Evolutionary conservation across 2,329 filamentous ascomycete species (phyloP).

Genomic region (Cladophialophora exuberans): DNA sequence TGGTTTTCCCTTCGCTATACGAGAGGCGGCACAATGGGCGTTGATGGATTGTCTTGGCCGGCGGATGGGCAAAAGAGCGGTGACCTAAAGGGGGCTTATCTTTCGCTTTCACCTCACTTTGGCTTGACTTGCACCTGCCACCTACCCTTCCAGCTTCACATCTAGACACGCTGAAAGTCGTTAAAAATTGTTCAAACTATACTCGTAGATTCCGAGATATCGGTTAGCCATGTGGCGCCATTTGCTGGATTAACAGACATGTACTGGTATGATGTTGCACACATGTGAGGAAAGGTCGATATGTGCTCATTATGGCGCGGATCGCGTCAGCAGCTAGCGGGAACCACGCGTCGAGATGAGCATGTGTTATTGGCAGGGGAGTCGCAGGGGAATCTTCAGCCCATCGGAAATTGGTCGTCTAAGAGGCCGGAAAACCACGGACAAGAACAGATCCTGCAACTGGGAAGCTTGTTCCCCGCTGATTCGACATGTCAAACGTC

Average conservation of each 20-base stretch:
- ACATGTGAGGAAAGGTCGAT: not conserved
- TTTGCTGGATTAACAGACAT: not conserved
- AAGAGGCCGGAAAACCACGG: no score
- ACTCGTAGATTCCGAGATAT: no score
- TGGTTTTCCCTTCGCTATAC: no score
- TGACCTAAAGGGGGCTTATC: not conserved
- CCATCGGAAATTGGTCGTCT: constrained; percentile 3
- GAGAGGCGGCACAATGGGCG: no score
- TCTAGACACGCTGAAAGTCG: not conserved
- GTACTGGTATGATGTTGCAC: no score
- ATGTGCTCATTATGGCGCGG: constrained; percentile 21
- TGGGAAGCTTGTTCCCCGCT: not conserved
- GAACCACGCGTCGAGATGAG: not conserved
- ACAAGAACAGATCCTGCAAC: constrained; percentile 11
- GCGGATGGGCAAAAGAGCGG: no score
- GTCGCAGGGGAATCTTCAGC: not conserved
- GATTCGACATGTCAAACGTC: constrained; percentile 16
- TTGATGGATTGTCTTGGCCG: no score
- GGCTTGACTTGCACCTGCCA: not conserved
- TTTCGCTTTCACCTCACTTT: not conserved
- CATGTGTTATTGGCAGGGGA: constrained; percentile 11
- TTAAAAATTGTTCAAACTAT: not conserved
- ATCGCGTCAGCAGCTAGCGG: constrained; percentile 24
- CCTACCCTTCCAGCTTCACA: not conserved
- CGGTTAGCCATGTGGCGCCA: not conserved